Conservation (phyloP, 2,329 filamentous ascomycete genomes). For the Colletotrichum sp. region DNA sequence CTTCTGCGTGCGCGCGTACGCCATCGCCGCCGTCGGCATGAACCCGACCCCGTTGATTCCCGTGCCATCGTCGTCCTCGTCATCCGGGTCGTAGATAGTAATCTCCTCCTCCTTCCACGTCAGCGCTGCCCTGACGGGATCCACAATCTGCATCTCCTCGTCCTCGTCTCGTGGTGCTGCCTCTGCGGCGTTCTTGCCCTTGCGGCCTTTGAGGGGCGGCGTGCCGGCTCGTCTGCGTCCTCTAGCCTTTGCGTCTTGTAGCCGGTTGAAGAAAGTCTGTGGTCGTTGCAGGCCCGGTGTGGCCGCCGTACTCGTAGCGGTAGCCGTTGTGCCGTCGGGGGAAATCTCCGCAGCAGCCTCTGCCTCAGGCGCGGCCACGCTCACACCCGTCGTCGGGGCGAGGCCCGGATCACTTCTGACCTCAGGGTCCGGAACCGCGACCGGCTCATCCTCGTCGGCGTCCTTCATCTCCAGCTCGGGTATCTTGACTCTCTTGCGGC, state of each 20-base stretch:
- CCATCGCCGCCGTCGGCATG: constrained; percentile 66
- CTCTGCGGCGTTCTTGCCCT: neutral
- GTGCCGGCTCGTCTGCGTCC: constrained; percentile 38
- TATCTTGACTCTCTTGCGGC: constrained; percentile 43
- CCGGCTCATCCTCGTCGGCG: constrained; percentile 14
- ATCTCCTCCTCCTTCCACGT: constrained; percentile 75
- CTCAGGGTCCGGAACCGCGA: constrained; percentile 19
- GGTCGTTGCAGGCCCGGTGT: constrained; percentile 30
- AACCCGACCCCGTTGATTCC: constrained; percentile 74
- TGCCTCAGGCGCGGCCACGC: neutral
- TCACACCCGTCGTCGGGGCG: neutral
- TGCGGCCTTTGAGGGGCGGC: constrained; percentile 34
- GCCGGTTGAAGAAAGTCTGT: constrained; percentile 43
- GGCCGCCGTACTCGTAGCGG: neutral
- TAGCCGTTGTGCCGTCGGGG: constrained; percentile 21
- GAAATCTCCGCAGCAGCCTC: neutral
- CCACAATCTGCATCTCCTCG: constrained; percentile 42
- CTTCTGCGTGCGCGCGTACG: constrained; percentile 60
- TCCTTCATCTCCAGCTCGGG: constrained; percentile 36
- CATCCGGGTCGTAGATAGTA: constrained; percentile 67
- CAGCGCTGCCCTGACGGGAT: constrained; percentile 62
- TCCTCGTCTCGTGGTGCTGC: constrained; percentile 30
- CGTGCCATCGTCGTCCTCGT: constrained; percentile 70
- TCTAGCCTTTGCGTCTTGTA: constrained; percentile 44
- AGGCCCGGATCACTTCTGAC: constrained; percentile 3